phyloP scores from a whole-genome alignment of 176 grass and related monocot genomes.

The Aegilops tauschii region DNA sequence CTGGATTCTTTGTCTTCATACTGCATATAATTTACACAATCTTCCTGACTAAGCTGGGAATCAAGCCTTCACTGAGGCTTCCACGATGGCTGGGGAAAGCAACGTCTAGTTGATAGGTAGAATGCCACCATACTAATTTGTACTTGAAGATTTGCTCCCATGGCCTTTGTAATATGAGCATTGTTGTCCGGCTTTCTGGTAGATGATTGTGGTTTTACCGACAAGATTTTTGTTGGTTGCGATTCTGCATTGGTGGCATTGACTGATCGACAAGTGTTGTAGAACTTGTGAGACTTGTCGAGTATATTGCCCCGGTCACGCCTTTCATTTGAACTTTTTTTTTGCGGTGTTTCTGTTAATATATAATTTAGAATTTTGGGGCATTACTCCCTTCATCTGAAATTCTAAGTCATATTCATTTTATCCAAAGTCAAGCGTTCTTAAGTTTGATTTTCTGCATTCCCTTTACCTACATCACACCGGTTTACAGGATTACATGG shows the following conservation, averaged over 20 bases:
- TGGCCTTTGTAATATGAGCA: background rate
- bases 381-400: background rate
- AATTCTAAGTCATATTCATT: background rate
- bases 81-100: conserved; percentile 75
- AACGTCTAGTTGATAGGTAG: conserved; percentile 39
- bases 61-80: conserved; percentile 63
- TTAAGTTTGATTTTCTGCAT: background rate
- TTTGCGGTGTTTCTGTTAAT: background rate
- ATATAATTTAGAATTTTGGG: background rate
- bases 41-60: conserved; percentile 74
- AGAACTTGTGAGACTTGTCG: background rate
- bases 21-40: conserved; percentile 84
- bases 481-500: too few relatives aligned
- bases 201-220: background rate
- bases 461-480: too few relatives aligned
- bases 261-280: background rate
- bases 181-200: background rate
- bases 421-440: background rate
- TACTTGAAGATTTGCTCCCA: background rate
- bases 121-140: background rate
- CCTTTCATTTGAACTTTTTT: background rate
- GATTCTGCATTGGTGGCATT: background rate
- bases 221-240: background rate
- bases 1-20: conserved; percentile 82
- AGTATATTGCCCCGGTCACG: background rate